Evolutionary conservation across 225 moss, liverwort and hornwort species (phyloP).

Genomic region (Physcomitrellopsis africana): DNA sequence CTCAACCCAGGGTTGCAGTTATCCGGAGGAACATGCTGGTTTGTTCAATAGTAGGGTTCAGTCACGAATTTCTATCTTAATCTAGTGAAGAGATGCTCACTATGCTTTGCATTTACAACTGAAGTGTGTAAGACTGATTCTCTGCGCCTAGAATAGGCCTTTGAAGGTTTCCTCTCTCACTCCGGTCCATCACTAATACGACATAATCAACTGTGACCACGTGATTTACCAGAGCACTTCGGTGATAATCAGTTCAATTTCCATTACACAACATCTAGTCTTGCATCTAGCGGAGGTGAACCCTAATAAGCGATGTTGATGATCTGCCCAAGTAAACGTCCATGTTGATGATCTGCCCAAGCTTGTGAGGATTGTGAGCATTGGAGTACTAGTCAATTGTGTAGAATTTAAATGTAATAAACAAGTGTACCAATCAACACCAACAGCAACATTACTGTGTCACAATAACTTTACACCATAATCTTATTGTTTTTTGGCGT

Average conservation of each 20-base stretch:
- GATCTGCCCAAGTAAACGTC: neutral
- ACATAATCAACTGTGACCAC: neutral
- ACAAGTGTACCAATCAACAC: too few relatives aligned
- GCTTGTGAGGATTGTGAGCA: too few relatives aligned
- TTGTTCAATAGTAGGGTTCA: too few relatives aligned
- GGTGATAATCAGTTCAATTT: neutral
- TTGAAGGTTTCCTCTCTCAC: neutral
- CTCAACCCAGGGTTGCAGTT: too few relatives aligned
- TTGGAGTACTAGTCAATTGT: too few relatives aligned
- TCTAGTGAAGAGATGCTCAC: neutral
- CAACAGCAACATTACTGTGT: too few relatives aligned
- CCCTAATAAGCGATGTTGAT: conserved; percentile 1
- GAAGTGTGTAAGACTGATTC: conserved; percentile 24
- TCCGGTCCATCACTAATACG: neutral
- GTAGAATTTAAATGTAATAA: too few relatives aligned
- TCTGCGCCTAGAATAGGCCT: neutral
- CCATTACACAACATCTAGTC: neutral
- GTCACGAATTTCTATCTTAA: too few relatives aligned
- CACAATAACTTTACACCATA: too few relatives aligned
- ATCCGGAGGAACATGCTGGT: too few relatives aligned
- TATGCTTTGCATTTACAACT: neutral
- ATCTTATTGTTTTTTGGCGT: too few relatives aligned
- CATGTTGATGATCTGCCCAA: neutral
- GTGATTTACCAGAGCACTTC: neutral
- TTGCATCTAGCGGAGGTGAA: neutral